A percentile compares a stretch with the other conserved stretches of the same genome.
Conservation (phyloP, 257 asterid genomes). For the Forsythia viridissima region DNA sequence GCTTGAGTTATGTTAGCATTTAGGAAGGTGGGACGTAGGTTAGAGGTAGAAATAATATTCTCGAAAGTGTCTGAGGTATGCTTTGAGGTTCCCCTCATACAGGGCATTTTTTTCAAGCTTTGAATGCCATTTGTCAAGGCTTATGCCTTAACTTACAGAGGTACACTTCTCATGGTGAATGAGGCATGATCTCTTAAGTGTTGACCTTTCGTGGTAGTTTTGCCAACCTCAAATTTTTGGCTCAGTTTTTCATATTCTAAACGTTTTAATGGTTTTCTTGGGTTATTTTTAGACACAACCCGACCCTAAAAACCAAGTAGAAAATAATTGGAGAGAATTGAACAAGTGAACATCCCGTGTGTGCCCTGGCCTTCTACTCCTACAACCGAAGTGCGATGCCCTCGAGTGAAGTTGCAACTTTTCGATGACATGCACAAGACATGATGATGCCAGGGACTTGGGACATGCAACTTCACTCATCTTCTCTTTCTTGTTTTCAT, state of each 20-base stretch:
- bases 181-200: neutral
- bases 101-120: neutral
- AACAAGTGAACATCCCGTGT: neutral
- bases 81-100: neutral
- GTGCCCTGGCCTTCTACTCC: neutral
- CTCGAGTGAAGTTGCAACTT: neutral
- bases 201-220: neutral
- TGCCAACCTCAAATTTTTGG: neutral
- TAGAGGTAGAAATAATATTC: neutral
- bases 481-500: neutral
- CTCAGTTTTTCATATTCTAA: neutral
- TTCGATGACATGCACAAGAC: neutral
- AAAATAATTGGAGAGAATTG: neutral
- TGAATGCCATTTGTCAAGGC: neutral
- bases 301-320: neutral
- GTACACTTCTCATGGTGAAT: neutral
- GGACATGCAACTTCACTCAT: neutral
- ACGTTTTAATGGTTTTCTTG: neutral
- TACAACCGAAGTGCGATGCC: neutral
- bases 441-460: neutral
- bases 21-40: neutral
- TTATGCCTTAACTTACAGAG: neutral
- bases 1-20: neutral
- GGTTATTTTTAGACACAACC: neutral
- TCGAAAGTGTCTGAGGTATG: neutral